phyloP scores from a whole-genome alignment of 495 filamentous ascomycete species.

The Hypoxylon lenormandii region DNA sequence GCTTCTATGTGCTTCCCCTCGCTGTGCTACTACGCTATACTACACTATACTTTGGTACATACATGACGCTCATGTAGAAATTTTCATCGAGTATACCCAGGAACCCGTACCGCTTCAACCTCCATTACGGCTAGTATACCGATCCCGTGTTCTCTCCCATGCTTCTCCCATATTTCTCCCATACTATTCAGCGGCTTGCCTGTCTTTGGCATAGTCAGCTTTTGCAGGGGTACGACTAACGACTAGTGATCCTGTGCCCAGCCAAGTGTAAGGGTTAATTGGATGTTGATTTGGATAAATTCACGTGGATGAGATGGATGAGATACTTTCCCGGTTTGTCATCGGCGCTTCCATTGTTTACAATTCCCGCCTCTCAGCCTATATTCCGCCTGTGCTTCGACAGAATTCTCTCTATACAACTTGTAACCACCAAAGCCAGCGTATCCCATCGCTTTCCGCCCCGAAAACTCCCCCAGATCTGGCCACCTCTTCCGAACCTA shows the following conservation, averaged over 20 bases:
- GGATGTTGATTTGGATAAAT: constrained; percentile 46
- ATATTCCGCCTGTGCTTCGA: constrained; percentile 35
- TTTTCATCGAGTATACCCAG: too few species aligned
- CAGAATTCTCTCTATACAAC: constrained; percentile 27
- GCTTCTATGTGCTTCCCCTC: too few species aligned
- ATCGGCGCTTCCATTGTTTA: constrained; percentile 26
- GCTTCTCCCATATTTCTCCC: background rate
- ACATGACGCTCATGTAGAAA: too few species aligned
- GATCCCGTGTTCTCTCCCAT: too few species aligned
- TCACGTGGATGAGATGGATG: constrained; percentile 16
- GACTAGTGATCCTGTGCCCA: constrained; percentile 9
- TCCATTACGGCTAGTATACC: too few species aligned
- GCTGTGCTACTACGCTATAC: background rate
- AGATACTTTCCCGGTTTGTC: constrained; percentile 44
- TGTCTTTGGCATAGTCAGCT: constrained; percentile 13
- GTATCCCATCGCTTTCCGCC: constrained; percentile 29
- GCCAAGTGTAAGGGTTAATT: constrained; percentile 46
- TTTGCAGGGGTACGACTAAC: constrained; percentile 14
- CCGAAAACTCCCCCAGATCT: constrained; percentile 29
- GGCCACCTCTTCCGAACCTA: constrained; percentile 27
- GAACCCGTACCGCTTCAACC: too few species aligned
- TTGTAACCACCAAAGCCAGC: constrained; percentile 19
- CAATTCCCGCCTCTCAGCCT: constrained; percentile 41
- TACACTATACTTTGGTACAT: background rate
- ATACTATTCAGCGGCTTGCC: constrained; percentile 2